These are phyloP conservation scores for Ostreobium quekettii DNA, from an alignment of 139 green algal species.

Conservation along the genomic window DNA sequence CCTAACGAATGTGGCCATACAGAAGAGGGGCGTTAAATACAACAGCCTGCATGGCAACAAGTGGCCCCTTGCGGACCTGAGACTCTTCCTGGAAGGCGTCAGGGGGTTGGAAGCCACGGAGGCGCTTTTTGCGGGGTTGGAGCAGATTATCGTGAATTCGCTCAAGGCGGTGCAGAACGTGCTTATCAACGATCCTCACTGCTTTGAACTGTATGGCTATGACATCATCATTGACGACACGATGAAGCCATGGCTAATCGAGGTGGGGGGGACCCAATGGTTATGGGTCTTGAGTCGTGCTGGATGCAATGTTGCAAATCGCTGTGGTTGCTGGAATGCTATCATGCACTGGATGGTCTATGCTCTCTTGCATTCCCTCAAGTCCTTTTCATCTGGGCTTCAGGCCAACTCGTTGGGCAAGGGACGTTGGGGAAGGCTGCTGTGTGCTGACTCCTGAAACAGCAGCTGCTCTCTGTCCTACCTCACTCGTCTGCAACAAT, in stretches of 20 bases:
- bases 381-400: too few relatives aligned
- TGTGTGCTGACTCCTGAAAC: too few relatives aligned
- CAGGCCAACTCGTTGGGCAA: too few relatives aligned
- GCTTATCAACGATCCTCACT: conserved; percentile 70
- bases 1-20: conserved; percentile 74
- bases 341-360: too few relatives aligned
- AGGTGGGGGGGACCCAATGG: background rate
- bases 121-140: conserved; percentile 37
- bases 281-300: background rate
- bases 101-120: conserved; percentile 38
- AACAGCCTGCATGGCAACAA: conserved; percentile 64
- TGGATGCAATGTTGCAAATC: too few relatives aligned
- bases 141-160: conserved; percentile 21
- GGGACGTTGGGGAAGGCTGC: too few relatives aligned
- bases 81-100: conserved; percentile 45
- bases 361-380: too few relatives aligned
- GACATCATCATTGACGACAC: conserved; percentile 1
- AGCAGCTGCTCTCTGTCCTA: too few relatives aligned
- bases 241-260: background rate
- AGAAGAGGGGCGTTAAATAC: conserved; percentile 54
- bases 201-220: conserved; percentile 55
- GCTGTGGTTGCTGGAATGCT: too few relatives aligned
- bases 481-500: too few relatives aligned
- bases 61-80: conserved; percentile 49
- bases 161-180: conserved; percentile 46